Evolutionary conservation across 345 rosid genomes (phyloP), one percentile per base, ranked within the genome.

Genomic region (Arabis hirsuta): DNA sequence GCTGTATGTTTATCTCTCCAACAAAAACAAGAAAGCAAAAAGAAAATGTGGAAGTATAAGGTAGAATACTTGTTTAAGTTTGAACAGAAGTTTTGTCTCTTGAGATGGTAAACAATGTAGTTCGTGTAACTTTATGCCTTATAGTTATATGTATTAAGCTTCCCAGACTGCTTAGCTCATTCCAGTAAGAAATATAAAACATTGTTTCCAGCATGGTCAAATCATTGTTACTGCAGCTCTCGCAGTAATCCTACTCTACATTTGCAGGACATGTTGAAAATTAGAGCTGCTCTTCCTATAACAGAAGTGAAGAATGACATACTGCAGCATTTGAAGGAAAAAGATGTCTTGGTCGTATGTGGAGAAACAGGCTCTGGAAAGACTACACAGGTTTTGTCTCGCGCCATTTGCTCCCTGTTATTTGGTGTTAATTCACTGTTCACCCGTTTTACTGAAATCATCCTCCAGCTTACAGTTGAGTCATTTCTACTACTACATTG

Each of bases 321-420:
- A 72, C 77, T 89, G 82, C 84, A 83, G 73, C 66, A 72, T 41
- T 80, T 93, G 73, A 86, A 83, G 82, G 96, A 93, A 71, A 84
- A 78, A 48, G 78, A 85, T 77, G 89, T 90, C 60, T 86, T 93
- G 55, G 94, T 90, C 56, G 87, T 93, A 73, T 90, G 98, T 73
- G 97, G 98, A 59, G 98, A 93, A 83, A 93, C 97, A 48, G 98
- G 98, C 72, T 93, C 96, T 68, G 98, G 98, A 79, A 93, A 93
- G 88, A 93, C 98, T 57, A 93, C 96, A 19, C 98, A 90, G 98
- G 96, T 90, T 71, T 69, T 41, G 19, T 72, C 36, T 71, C 9
- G 1, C 9, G 2, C 7, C 7, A 38, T 41, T 43, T 55, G 34
- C 51, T 42, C 27, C 55, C 55, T 74, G 22, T 48, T 43, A 50